Evolutionary conservation across 139 green algal species (phyloP).

Genomic region (Monoraphidium neglectum): DNA sequence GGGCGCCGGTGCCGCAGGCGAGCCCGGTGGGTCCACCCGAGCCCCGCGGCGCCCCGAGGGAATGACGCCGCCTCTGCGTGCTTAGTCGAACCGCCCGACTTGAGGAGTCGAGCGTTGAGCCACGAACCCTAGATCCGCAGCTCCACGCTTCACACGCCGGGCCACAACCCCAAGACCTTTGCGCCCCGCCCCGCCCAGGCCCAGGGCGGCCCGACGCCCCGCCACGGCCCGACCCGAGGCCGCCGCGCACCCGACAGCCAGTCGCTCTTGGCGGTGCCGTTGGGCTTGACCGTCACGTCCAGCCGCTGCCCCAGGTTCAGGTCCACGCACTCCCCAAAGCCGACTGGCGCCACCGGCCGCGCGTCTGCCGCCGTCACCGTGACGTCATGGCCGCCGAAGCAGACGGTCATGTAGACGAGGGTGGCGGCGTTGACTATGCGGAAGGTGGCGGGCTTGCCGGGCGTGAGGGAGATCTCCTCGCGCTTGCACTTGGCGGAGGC

Average conservation of each 20-base stretch:
- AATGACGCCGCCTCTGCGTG: too few relatives aligned
- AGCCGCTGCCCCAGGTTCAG: slow-evolving; percentile 72
- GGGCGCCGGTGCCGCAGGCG: too few relatives aligned
- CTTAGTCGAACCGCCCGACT: too few relatives aligned
- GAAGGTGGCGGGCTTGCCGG: slow-evolving; percentile 52
- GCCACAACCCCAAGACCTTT: too few relatives aligned
- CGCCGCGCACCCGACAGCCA: not conserved
- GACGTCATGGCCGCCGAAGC: slow-evolving; percentile 61
- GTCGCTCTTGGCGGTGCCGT: not conserved
- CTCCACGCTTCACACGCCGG: slow-evolving; percentile 6
- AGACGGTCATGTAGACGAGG: slow-evolving; percentile 60
- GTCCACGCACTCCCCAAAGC: slow-evolving; percentile 48
- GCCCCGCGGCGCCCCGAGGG: too few relatives aligned
- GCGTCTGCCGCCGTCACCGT: slow-evolving; percentile 57
- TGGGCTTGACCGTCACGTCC: slow-evolving; percentile 5
- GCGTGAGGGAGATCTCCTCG: slow-evolving; percentile 14
- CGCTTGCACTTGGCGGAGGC: slow-evolving; percentile 16
- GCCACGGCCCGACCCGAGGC: not conserved
- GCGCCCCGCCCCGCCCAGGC: too few relatives aligned
- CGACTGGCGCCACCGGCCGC: slow-evolving; percentile 39
- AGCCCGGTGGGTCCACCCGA: too few relatives aligned
- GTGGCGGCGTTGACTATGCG: slow-evolving; percentile 55
- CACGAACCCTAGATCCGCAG: too few relatives aligned
- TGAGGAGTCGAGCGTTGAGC: slow-evolving; percentile 1
- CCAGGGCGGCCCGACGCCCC: not conserved